Evolutionary conservation across 1,139 yeast species (phyloP).

Genomic region (Candida dubliniensis): DNA sequence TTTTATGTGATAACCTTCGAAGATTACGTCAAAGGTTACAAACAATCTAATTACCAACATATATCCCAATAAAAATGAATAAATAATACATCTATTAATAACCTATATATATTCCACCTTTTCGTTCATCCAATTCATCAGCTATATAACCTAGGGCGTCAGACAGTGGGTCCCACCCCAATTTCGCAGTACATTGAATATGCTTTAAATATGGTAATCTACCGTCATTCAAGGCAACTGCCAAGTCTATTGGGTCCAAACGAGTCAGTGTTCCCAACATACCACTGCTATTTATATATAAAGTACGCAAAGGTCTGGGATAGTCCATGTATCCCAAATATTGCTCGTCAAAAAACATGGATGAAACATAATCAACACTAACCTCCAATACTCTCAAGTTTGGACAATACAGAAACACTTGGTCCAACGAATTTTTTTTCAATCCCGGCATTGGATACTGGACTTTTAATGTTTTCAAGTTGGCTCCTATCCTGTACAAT

Average conservation of each 20-base stretch:
- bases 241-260: slow-evolving; percentile 83
- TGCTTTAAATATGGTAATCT: slow-evolving; percentile 67
- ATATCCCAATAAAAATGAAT: not conserved
- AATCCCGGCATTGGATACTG: slow-evolving; percentile 89
- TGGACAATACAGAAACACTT: slow-evolving; percentile 74
- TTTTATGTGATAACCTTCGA: too few relatives aligned
- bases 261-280: slow-evolving; percentile 81
- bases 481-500: slow-evolving; percentile 62
- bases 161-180: slow-evolving; percentile 85
- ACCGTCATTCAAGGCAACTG: slow-evolving; percentile 78
- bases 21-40: not conserved
- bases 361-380: slow-evolving; percentile 80
- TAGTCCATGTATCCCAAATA: slow-evolving; percentile 39
- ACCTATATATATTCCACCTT: slow-evolving; percentile 47
- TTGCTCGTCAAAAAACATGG: slow-evolving; percentile 62
- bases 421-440: slow-evolving; percentile 67
- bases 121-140: slow-evolving; percentile 39
- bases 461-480: slow-evolving; percentile 61
- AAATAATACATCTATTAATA: slow-evolving; percentile 22
- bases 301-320: slow-evolving; percentile 59
- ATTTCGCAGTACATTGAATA: slow-evolving; percentile 66
- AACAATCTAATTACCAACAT: not conserved
- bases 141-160: slow-evolving; percentile 57
- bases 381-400: slow-evolving; percentile 60
- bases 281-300: slow-evolving; percentile 83